Base-by-base conservation (phyloP, 1,139 yeast species). In the Keqinozyma sinolaborantium region DNA sequence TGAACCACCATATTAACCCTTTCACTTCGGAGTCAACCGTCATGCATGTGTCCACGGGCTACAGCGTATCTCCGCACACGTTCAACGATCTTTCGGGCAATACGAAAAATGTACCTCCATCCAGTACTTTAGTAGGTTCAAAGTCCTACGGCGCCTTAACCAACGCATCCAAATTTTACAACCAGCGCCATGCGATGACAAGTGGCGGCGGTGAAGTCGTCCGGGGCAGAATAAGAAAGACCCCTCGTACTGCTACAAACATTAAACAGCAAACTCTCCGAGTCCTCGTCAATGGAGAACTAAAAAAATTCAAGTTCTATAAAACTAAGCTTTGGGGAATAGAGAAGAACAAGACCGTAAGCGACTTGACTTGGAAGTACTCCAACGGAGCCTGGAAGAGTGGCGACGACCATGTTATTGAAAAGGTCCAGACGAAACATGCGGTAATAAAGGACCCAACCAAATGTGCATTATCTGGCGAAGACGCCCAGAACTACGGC, bases 251-350 rank as follows among this genome's bases (percentile, higher is more conserved):
- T 4, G 41, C 44, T 9, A 41, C 42, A 7, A 65, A 65, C 31
- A 66, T 70, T 30, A 47, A 70, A 31, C 70, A 74, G 30, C 74
- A 81, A 45, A 82, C 95, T 0, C 64, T 85, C 40, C 67, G 97
- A 40, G 71, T 83, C 3, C 60, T 72, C 32, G 70, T 81, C 20
- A 75, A 79, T 44, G 84, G 87, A 4, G 72, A 72, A 14, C 62
- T 79, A 31, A 78, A 79, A 49, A 65, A 66, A 5, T 58, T 80
- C 37, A 77, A 76, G 47, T 65, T 80, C 40, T 71, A 69, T 47
- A 85, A 85, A 58, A 78, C 81, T 16, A 87, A 87, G 48, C 67
- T 92, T 27, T 92, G 98, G 98, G 97, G 97, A 7, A 68, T 78
- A 38, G 90, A 83, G 44, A 82, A 84, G 58, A 72, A 75, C 42